phyloP scores from a whole-genome alignment of 495 filamentous ascomycete genomes.

The Rostrohypoxylon terebratum region DNA sequence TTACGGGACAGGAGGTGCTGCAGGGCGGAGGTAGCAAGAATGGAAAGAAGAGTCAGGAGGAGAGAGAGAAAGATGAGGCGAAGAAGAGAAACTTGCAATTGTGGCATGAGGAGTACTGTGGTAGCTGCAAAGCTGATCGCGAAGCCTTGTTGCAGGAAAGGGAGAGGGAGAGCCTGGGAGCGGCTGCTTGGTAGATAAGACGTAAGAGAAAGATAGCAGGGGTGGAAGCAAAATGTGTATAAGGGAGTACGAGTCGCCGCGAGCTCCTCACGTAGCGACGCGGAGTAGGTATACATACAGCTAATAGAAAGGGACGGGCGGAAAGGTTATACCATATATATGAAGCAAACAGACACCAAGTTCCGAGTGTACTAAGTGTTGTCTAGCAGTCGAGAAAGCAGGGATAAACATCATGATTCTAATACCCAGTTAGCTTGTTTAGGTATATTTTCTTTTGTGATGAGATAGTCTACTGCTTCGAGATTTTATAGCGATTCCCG shows the following conservation, averaged over 20 bases:
- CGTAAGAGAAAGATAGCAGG: neutral
- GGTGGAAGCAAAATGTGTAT: neutral
- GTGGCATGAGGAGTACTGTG: constrained; percentile 80
- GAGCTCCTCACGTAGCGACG: constrained; percentile 18
- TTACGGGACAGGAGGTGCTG: constrained; percentile 31
- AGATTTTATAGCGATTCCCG: too few species aligned
- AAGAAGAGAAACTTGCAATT: constrained; percentile 64
- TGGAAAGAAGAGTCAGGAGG: constrained; percentile 26
- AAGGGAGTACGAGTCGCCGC: neutral
- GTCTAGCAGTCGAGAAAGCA: neutral
- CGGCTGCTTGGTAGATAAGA: neutral
- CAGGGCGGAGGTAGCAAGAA: constrained; percentile 43
- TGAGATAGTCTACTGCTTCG: too few species aligned
- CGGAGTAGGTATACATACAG: neutral
- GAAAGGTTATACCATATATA: constrained; percentile 12
- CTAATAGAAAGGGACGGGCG: neutral
- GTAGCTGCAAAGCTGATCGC: constrained; percentile 75
- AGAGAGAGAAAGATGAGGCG: constrained; percentile 36
- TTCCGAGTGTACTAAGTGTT: constrained; percentile 2
- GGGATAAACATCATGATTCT: neutral
- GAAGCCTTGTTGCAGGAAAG: constrained; percentile 48
- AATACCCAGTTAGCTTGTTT: constrained; percentile 1
- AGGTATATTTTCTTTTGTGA: too few species aligned
- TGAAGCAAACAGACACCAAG: neutral
- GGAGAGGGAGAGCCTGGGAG: constrained; percentile 37